phyloP scores from a whole-genome alignment of 306 rosid genomes.

The Lupinus albus region DNA sequence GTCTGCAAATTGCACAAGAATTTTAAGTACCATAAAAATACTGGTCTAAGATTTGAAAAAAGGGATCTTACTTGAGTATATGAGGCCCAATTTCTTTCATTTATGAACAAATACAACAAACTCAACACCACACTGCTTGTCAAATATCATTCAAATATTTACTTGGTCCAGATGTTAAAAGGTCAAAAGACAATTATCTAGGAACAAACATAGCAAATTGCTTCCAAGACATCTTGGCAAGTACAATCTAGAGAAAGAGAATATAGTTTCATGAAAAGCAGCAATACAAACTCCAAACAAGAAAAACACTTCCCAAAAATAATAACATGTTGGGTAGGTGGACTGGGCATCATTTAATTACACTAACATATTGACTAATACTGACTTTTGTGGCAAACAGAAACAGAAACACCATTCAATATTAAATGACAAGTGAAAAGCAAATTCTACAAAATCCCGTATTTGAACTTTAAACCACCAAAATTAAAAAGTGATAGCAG shows the following conservation, averaged over 20 bases:
- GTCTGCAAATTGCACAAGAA: slow-evolving; percentile 58
- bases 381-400: neutral
- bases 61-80: slow-evolving; percentile 5
- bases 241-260: neutral
- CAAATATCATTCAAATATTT: neutral
- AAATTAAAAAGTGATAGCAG: too few relatives aligned
- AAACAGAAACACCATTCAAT: neutral
- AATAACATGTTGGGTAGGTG: neutral
- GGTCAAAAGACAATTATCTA: neutral
- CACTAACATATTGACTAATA: neutral
- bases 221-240: neutral
- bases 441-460: neutral
- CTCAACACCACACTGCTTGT: slow-evolving; percentile 1
- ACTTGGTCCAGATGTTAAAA: neutral
- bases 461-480: too few relatives aligned
- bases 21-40: slow-evolving; percentile 30
- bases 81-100: slow-evolving; percentile 22
- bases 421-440: neutral
- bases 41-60: slow-evolving; percentile 3
- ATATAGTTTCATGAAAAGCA: neutral
- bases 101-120: slow-evolving; percentile 20
- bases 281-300: neutral
- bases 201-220: neutral
- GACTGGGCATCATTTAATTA: neutral
- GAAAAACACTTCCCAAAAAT: neutral